Base-by-base conservation (phyloP, 352 stramenopile genomes). In the Globisporangium paroecandrum region DNA sequence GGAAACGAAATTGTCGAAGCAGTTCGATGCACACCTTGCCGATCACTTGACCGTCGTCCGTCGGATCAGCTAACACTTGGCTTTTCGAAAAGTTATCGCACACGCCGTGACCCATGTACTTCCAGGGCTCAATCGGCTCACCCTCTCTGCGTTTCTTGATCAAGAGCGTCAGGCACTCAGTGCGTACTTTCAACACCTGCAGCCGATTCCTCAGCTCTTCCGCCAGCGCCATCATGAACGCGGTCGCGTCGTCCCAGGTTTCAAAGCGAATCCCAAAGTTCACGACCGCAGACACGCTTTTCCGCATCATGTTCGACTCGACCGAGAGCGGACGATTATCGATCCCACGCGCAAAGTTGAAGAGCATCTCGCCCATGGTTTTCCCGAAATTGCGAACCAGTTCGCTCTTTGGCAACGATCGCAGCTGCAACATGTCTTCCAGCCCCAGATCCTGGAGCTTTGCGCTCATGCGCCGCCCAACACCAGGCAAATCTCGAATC, bases 231-330 rank as follows among this genome's bases (percentile, higher is more conserved):
- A 78, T 77, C 38, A 98, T 70, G 57, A 98, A 98, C 18, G 82
- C 74, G 1, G 85, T 89, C n/a, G 88, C 78, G 29, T 92, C 79
- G 36, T 85, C 65, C 72, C 81, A 87, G 27, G 74, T 82, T n/a
- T 93, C 77, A 46, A 98, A 97, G 0, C 93, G 86, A 59, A 98
- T 94, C 1, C 93, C 93, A 69, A 96, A 98, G 72, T 97, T 97
- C 9, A 98, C 82, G n/a, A 98, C 89, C 1, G 93, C 90, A 13
- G 89, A 96, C 4, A 98, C 86, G 54, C 88, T 97, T 71, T 98
- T 97, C 2, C 88, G 75, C 72, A 82, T 86, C 71, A 85, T 77
- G 46, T 85, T 91, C 0, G 74, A 71, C 69, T 96, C 83, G 32
- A 92, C 76, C 0, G 82, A 91, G 9, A 96, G 66, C 3, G 78